A percentile compares a stretch with the other conserved stretches of the same genome.
These are phyloP conservation scores for Botrytis elliptica DNA, from an alignment of 2,329 filamentous ascomycete genomes.

Conservation along the genomic window DNA sequence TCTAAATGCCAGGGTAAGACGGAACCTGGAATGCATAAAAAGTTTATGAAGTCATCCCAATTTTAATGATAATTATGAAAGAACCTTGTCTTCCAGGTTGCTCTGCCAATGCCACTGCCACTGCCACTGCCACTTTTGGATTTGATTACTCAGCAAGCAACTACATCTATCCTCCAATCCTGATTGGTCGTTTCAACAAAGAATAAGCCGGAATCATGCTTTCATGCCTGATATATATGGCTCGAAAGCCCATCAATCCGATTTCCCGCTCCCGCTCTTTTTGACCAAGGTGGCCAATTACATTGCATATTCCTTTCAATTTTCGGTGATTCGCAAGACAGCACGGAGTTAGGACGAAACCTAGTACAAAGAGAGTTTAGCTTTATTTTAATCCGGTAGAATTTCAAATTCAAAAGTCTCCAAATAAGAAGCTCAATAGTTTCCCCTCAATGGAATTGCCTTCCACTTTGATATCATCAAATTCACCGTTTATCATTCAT, in stretches of 20 bases:
- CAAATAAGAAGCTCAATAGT: constrained; percentile 15
- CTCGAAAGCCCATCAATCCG: neutral
- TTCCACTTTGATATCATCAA: constrained; percentile 16
- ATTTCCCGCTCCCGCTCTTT: neutral
- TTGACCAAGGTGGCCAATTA: neutral
- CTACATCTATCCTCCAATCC: neutral
- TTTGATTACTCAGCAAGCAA: neutral
- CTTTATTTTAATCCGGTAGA: constrained; percentile 6
- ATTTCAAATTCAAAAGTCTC: constrained; percentile 17
- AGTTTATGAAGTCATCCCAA: neutral
- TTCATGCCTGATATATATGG: neutral
- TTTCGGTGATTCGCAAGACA: constrained; percentile 4
- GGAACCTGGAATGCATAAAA: neutral
- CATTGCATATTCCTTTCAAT: neutral
- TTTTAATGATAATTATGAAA: neutral
- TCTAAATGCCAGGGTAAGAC: neutral
- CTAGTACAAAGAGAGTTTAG: constrained; percentile 18
- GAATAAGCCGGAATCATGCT: neutral
- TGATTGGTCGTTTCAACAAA: neutral
- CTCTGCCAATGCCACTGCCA: too few relatives aligned
- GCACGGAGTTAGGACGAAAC: neutral
- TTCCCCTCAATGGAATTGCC: constrained; percentile 1
- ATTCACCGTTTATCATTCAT: neutral
- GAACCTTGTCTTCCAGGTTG: neutral
- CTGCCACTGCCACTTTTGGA: neutral